Conservation (phyloP, 2,329 filamentous ascomycete species). For the Colletotrichum sp. region DNA sequence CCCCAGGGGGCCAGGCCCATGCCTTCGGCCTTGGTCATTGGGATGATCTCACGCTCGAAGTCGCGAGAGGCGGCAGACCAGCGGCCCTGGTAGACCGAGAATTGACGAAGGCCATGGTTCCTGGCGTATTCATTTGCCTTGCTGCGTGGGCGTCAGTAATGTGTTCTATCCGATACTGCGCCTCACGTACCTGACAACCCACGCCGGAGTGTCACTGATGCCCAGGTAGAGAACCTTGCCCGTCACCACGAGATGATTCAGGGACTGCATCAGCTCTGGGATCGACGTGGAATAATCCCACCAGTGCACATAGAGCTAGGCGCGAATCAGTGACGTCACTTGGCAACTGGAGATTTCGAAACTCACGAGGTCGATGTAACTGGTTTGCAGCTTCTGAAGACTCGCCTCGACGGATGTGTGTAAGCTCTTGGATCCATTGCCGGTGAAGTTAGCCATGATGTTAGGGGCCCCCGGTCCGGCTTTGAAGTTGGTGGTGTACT, state of each 20-base stretch:
- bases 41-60: slow-evolving; percentile 72
- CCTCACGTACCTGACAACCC: slow-evolving; percentile 57
- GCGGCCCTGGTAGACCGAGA: slow-evolving; percentile 71
- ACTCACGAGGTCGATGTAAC: slow-evolving; percentile 69
- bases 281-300: slow-evolving; percentile 73
- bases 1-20: slow-evolving; percentile 65
- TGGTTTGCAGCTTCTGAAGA: slow-evolving; percentile 65
- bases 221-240: slow-evolving; percentile 72
- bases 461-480: slow-evolving; percentile 42
- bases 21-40: slow-evolving; percentile 66
- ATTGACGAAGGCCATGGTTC: slow-evolving; percentile 71
- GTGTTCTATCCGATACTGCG: background rate
- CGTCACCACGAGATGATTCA: slow-evolving; percentile 62
- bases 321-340: background rate
- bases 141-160: slow-evolving; percentile 28
- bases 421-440: slow-evolving; percentile 68
- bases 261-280: slow-evolving; percentile 70
- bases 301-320: slow-evolving; percentile 64
- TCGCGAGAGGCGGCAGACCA: slow-evolving; percentile 70
- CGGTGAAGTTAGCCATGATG: slow-evolving; percentile 57
- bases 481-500: slow-evolving; percentile 66
- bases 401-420: slow-evolving; percentile 60
- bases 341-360: background rate
- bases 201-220: slow-evolving; percentile 72
- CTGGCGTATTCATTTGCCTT: slow-evolving; percentile 74